Conservation (phyloP, 192 early-diverging fungal genomes). For the Coemansia sp. region DNA sequence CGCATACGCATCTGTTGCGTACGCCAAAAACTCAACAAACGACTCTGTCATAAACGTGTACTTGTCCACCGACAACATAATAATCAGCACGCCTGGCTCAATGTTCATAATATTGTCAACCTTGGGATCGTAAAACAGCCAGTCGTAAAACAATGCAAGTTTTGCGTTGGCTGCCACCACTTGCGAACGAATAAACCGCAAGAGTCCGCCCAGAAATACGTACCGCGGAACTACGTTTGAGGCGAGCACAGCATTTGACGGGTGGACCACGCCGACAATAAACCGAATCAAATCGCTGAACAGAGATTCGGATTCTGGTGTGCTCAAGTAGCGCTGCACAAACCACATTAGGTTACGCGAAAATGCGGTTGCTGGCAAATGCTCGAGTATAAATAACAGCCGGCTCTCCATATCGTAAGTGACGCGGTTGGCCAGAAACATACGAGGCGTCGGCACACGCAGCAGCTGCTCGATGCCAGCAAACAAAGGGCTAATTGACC, state of each 20-base stretch:
- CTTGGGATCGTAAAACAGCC: slow-evolving; percentile 69
- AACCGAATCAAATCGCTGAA: slow-evolving; percentile 71
- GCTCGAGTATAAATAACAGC: slow-evolving; percentile 64
- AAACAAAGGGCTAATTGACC: slow-evolving; percentile 58
- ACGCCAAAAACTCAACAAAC: slow-evolving; percentile 68
- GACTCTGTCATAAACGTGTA: slow-evolving; percentile 67
- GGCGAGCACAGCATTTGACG: slow-evolving; percentile 67
- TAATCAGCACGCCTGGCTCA: slow-evolving; percentile 76
- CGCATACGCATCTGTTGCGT: slow-evolving; percentile 60
- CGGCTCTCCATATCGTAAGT: slow-evolving; percentile 70
- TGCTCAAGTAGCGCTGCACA: slow-evolving; percentile 58
- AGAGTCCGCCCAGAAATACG: slow-evolving; percentile 62
- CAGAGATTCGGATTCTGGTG: slow-evolving; percentile 62
- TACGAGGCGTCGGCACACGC: slow-evolving; percentile 60
- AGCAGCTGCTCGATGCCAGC: slow-evolving; percentile 60
- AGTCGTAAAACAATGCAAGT: slow-evolving; percentile 75
- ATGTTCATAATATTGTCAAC: slow-evolving; percentile 71
- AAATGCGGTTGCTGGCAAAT: slow-evolving; percentile 54
- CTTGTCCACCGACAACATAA: slow-evolving; percentile 64
- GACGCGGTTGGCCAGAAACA: slow-evolving; percentile 60
- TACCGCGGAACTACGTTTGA: slow-evolving; percentile 73
- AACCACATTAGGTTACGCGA: slow-evolving; percentile 69
- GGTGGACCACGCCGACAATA: slow-evolving; percentile 71
- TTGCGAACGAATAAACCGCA: slow-evolving; percentile 60
- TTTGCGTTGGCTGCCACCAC: slow-evolving; percentile 67